Base-by-base conservation (phyloP, 2,329 filamentous ascomycete genomes). In the Diaporthe velutina region DNA sequence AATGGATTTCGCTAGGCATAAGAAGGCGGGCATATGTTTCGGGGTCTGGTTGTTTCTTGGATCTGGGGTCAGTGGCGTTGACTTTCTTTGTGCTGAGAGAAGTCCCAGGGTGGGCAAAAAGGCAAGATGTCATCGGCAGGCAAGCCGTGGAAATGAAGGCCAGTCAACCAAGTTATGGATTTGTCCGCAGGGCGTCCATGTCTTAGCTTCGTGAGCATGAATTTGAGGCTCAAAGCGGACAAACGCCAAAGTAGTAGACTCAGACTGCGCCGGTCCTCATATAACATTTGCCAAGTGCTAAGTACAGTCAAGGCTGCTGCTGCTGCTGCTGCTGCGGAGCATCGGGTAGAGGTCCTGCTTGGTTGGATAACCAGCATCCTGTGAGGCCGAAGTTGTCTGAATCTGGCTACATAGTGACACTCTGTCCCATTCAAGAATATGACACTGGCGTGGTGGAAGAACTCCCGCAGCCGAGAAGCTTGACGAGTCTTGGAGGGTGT, bases 1-100 rank as follows among this genome's bases (percentile, higher is more conserved):
- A 73, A 73, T 45, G 70, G 70, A n/a, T 58, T 70, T 15, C 50
- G 57, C n/a, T 22, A 50, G 73, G 54, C 45, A 74, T 61, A 70
- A 61, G 57, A 72, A 57, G 60, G 68, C 52, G 52, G 57, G 45
- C 28, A 57, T 45, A n/a, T 38, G 33, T 22, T 52, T 40, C 48
- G 48, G 33, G 70, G 64, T 71, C 68, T 45, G 42, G 68, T 45
- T 52, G 52, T 57, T 13, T 64, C 28, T 71, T 72, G n/a, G 48
- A 42, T 61, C 13, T 35, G 70, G 67, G 45, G 42, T 61, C 70
- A 72, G 45, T 61, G 70, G 70, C 70, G 70, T 72, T 72, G 57
- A 45, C 19, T 33, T 68, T 40, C n/a, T 25, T 74, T 61, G 15
- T 72, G 64, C 52, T 42, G 35, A 64, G 45, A 68, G 35, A 35